These are phyloP conservation scores for Ustilago lituana DNA, from an alignment of 1,284 basidiomycete genomes.

Conservation along the genomic window DNA sequence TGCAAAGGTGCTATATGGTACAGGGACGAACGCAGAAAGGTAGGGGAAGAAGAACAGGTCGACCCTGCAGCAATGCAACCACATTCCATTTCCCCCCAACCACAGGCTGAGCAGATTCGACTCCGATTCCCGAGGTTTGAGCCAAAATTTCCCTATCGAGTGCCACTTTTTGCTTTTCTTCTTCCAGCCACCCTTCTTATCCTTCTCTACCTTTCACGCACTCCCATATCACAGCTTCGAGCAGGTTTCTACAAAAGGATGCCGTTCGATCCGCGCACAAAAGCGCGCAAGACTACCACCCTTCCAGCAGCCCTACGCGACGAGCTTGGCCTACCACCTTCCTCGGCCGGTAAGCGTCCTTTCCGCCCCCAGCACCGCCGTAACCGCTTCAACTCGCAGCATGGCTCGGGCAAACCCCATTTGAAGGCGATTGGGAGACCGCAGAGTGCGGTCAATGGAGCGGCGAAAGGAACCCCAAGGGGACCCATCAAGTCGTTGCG, in stretches of 20 bases:
- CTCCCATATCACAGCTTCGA: not conserved
- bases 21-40: not conserved
- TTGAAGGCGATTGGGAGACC: conserved; percentile 31
- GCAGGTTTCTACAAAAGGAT: conserved; percentile 4
- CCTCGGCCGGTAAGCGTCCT: conserved; percentile 11
- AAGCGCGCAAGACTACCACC: conserved; percentile 50
- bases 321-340: conserved; percentile 59
- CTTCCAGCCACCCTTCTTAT: not conserved
- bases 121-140: conserved; percentile 22
- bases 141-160: no score
- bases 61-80: not conserved
- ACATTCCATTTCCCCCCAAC: no score
- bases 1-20: no score
- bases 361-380: conserved; percentile 24
- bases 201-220: not conserved
- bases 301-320: conserved; percentile 60
- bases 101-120: no score
- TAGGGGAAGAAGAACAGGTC: not conserved
- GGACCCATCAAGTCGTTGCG: conserved; percentile 41
- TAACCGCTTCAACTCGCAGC: conserved; percentile 8
- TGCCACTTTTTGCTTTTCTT: conserved; percentile 7
- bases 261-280: conserved; percentile 42
- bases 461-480: conserved; percentile 11
- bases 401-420: conserved; percentile 12
- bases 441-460: conserved; percentile 18